Percentiles rank a stretch among this genome's conserved stretches.
phyloP scores from a whole-genome alignment of 257 asterid species.

The Scutellaria barbata region DNA sequence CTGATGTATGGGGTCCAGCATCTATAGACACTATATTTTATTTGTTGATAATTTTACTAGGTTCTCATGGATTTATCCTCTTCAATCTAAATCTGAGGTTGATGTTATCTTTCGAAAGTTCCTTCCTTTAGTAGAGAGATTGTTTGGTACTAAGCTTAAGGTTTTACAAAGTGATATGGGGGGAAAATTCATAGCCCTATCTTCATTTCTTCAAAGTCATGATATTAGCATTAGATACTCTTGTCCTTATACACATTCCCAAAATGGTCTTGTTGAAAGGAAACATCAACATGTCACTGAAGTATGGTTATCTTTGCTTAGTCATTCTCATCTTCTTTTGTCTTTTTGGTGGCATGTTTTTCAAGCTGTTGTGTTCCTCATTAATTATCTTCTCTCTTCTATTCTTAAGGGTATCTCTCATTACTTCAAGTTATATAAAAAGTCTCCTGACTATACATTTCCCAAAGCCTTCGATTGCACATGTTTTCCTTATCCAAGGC shows the following conservation, averaged over 20 bases:
- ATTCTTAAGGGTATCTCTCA: background rate
- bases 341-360: background rate
- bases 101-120: background rate
- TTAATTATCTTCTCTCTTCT: background rate
- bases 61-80: background rate
- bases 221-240: background rate
- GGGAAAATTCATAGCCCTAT: background rate
- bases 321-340: background rate
- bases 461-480: no score
- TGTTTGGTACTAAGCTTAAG: background rate
- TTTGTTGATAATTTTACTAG: constrained; percentile 1
- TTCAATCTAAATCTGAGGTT: background rate
- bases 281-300: background rate
- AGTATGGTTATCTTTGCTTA: background rate
- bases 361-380: background rate
- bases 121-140: background rate
- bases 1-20: background rate
- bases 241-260: background rate
- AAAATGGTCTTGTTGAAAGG: background rate
- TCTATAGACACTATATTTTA: background rate
- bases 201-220: accelerated
- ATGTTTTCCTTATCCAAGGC: no score
- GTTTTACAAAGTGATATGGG: background rate
- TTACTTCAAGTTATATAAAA: background rate
- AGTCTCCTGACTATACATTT: no score